Conservation (phyloP, 257 asterid genomes). For the Solanum rostratum region DNA sequence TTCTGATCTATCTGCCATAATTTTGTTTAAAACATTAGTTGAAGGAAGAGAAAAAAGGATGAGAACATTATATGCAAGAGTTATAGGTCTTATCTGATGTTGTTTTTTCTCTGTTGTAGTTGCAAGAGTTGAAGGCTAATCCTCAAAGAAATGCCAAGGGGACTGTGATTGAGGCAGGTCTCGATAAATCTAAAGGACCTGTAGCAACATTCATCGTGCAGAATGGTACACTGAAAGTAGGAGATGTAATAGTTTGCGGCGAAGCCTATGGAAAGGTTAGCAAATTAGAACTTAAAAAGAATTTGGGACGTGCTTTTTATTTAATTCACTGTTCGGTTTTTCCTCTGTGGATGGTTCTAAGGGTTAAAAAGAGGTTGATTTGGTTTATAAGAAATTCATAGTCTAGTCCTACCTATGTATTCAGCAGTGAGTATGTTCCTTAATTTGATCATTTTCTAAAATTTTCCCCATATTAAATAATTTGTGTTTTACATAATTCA, state of each 20-base stretch:
- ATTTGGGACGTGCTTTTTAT: not conserved
- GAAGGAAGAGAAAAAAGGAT: not conserved
- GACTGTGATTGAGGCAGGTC: conserved; percentile 93
- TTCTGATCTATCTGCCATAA: not conserved
- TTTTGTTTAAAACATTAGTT: not conserved
- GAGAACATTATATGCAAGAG: not conserved
- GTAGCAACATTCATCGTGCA: conserved; percentile 92
- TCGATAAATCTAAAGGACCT: conserved; percentile 92
- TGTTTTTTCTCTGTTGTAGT: conserved; percentile 19
- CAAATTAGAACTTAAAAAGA: not conserved
- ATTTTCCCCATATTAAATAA: not conserved
- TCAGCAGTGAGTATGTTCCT: not conserved
- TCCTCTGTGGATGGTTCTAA: not conserved
- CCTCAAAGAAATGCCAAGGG: conserved; percentile 92
- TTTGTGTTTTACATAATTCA: conserved; percentile 14
- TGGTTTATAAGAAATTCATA: not conserved
- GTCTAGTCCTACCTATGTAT: not conserved
- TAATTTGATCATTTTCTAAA: not conserved
- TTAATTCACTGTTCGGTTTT: not conserved
- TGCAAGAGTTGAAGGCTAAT: conserved; percentile 99
- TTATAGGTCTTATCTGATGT: not conserved
- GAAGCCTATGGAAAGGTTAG: conserved; percentile 98
- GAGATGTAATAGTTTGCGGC: conserved; percentile 82
- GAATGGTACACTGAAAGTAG: conserved; percentile 86
- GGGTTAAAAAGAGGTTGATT: not conserved